Evolutionary conservation across 768 basidiomycete genomes (phyloP).

Genomic region (Clathrus columnatus): DNA sequence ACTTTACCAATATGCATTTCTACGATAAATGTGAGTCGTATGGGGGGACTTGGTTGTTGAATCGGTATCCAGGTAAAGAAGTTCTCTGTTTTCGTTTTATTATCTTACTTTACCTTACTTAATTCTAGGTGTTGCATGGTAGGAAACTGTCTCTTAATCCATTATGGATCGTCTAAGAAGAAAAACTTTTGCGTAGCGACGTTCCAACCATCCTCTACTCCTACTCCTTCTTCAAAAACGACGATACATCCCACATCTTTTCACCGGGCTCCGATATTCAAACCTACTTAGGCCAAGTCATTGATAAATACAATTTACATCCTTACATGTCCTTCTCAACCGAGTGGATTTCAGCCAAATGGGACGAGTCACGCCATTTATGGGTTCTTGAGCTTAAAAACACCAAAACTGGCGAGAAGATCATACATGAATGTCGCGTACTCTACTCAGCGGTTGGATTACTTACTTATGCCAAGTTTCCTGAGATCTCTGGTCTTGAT

Average conservation of each 20-base stretch:
- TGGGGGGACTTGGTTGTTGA: conserved; percentile 14
- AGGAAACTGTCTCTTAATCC: background rate
- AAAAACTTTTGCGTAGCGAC: background rate
- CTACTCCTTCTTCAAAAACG: conserved; percentile 4
- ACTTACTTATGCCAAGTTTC: conserved; percentile 9
- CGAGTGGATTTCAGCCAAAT: conserved; percentile 11
- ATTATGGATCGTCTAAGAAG: background rate
- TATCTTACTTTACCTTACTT: background rate
- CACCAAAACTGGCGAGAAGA: background rate
- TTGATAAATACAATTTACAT: conserved; percentile 12
- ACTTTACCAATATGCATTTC: conserved; percentile 14
- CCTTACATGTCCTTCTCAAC: conserved; percentile 13
- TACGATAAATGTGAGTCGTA: conserved; percentile 13
- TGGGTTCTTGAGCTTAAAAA: conserved; percentile 14
- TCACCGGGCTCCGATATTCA: background rate
- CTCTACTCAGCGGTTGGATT: conserved; percentile 15
- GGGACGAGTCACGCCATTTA: conserved; percentile 11
- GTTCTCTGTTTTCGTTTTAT: background rate
- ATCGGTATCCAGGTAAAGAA: conserved; percentile 8
- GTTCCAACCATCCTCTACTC: background rate
- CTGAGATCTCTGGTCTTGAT: conserved; percentile 9
- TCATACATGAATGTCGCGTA: conserved; percentile 2
- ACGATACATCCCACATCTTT: background rate
- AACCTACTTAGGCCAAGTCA: conserved; percentile 13
- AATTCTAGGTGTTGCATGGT: conserved; percentile 6